Percentiles rank a stretch among this genome's conserved stretches.
Evolutionary conservation across 202 grass and related monocot species (phyloP).

Genomic region (Tripidium arundinaceum): DNA sequence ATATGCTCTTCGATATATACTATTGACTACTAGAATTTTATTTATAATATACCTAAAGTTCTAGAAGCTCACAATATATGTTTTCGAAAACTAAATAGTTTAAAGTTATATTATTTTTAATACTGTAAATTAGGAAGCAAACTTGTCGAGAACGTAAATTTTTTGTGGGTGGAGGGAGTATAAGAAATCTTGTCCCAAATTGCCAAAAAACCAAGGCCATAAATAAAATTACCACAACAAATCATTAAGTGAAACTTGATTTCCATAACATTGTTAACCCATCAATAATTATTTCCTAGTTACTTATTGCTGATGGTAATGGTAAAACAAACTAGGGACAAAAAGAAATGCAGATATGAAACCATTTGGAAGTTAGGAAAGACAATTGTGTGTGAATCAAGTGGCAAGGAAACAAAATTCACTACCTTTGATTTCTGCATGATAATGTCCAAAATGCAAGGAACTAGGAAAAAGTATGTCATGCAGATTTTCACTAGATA

Average conservation of each 20-base stretch:
- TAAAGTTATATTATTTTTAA: background rate
- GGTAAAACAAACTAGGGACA: background rate
- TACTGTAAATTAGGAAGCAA: background rate
- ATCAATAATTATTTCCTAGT: background rate
- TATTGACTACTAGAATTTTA: background rate
- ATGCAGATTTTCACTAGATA: background rate
- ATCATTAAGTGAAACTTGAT: background rate
- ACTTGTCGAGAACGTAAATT: background rate
- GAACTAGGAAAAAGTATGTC: background rate
- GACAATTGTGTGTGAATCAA: background rate
- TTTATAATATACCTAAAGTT: background rate
- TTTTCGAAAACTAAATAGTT: background rate
- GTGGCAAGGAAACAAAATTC: background rate
- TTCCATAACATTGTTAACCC: background rate
- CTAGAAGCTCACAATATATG: background rate
- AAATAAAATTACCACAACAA: background rate
- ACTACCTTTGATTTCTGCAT: background rate
- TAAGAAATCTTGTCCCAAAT: background rate
- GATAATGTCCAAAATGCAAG: background rate
- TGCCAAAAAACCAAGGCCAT: background rate
- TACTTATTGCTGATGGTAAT: background rate
- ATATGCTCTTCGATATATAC: background rate
- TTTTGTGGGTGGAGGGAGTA: too few relatives aligned
- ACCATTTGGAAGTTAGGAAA: background rate
- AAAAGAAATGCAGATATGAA: background rate